Evolutionary conservation across 148 eudicot genomes (phyloP), one percentile per base, ranked within the genome.

Genomic region (Selenicereus undatus): DNA sequence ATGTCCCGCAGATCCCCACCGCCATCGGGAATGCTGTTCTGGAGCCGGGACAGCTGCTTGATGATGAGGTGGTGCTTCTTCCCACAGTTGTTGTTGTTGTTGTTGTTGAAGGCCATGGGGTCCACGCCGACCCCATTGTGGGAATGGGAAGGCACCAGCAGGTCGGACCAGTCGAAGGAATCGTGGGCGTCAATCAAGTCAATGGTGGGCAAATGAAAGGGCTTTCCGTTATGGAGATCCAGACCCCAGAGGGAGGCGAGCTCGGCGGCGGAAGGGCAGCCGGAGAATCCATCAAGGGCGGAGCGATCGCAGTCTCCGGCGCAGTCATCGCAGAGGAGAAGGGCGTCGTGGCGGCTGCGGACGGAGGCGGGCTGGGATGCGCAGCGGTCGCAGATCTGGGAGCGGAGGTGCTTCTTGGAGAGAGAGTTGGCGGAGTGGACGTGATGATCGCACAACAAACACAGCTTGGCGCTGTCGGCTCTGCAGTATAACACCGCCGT

Each of bases 401-500:
- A 88, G 9, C 99, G 89, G 22, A 88, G 74, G 84, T 97, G 99
- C 81, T 92, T 97, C 70, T 50, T 81, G 1, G 98, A 90, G 30
- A 96, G 90, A 1, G 97, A 88, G 84, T 96, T 96, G 52, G 99
- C 99, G 4, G 97, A 86, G 90, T 96, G 98, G 14, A 96, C 99
- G 75, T 86, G 94, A 5, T 85, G 90, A 88, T 96, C 99, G 81
- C 99, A 96, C 12, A 74, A 14, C 14, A 94, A 22, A 71, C 99
- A 96, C 20, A 96, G 95, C 85, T 88, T 92, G 0, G 98, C 99
- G 0, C 83, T 79, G 88, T 96, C 99, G 1, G 98, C 97, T 26
- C 89, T 81, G 88, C 99, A 96, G 87, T 87, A 93, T 35, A 96
- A 54, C 1, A 90, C 84, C 0, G 97, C 95, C 0, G 74, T 27